phyloP scores from a whole-genome alignment of 2,329 filamentous ascomycete species.

The Fusarium buharicum region DNA sequence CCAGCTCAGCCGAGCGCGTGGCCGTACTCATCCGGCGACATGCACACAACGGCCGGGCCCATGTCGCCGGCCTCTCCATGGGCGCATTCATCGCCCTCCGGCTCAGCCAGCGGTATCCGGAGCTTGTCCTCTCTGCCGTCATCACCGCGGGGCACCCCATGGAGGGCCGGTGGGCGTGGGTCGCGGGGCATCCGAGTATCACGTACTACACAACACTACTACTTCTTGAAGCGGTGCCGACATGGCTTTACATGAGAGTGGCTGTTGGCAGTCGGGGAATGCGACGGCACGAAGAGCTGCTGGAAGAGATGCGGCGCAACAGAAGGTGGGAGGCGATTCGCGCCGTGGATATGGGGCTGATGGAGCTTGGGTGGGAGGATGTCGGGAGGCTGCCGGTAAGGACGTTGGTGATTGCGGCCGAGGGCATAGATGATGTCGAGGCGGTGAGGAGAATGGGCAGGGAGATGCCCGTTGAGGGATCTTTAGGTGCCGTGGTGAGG shows the following conservation, averaged over 20 bases:
- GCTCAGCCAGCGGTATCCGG: slow-evolving; percentile 49
- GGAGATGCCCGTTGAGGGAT: slow-evolving; percentile 40
- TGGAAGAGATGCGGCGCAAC: slow-evolving; percentile 51
- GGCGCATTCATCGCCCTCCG: slow-evolving; percentile 52
- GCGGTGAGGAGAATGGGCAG: slow-evolving; percentile 46
- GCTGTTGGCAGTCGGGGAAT: slow-evolving; percentile 42
- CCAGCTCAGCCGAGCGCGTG: slow-evolving; percentile 47
- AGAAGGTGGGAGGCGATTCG: slow-evolving; percentile 42
- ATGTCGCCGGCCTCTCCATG: slow-evolving; percentile 55
- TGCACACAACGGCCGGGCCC: slow-evolving; percentile 51
- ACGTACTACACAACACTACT: slow-evolving; percentile 42
- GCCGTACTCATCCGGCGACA: slow-evolving; percentile 50
- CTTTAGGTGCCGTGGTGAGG: slow-evolving; percentile 48
- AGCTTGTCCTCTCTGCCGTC: slow-evolving; percentile 50
- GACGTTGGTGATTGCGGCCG: slow-evolving; percentile 47
- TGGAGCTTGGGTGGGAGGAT: slow-evolving; percentile 42
- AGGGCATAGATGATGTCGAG: slow-evolving; percentile 49
- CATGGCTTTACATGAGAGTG: slow-evolving; percentile 45
- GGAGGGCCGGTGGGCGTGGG: slow-evolving; percentile 38
- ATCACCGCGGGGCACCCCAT: slow-evolving; percentile 50
- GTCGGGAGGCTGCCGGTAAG: slow-evolving; percentile 42
- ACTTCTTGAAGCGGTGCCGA: slow-evolving; percentile 45
- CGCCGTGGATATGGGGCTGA: slow-evolving; percentile 41
- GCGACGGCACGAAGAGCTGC: slow-evolving; percentile 46
- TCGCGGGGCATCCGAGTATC: slow-evolving; percentile 46